phyloP scores from a whole-genome alignment of 768 basidiomycete genomes.

The Pisolithus sp. region DNA sequence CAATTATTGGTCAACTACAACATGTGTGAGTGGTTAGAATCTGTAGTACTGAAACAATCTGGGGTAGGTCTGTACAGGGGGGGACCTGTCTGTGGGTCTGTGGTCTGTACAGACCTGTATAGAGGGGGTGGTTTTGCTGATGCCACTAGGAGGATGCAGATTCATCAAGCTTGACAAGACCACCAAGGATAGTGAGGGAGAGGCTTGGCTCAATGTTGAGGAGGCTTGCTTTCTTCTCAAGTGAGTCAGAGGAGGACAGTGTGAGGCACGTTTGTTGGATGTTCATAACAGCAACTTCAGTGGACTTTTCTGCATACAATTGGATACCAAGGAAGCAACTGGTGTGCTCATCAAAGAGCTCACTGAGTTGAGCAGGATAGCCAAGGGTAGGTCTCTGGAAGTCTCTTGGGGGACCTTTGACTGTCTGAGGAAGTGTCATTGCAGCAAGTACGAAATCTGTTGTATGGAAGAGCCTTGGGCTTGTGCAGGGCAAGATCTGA shows the following conservation, averaged over 20 bases:
- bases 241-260: neutral
- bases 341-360: slow-evolving; percentile 1
- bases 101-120: too few species aligned
- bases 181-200: neutral
- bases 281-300: neutral
- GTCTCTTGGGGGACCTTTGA: too few species aligned
- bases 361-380: neutral
- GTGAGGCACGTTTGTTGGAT: neutral
- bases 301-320: neutral
- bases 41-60: too few species aligned
- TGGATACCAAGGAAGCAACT: neutral
- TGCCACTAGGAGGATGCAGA: neutral
- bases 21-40: too few species aligned
- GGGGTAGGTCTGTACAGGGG: too few species aligned
- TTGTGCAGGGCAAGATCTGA: too few species aligned
- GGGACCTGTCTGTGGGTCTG: too few species aligned
- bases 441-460: too few species aligned
- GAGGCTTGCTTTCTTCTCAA: neutral
- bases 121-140: too few species aligned
- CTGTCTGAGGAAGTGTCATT: too few species aligned
- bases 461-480: too few species aligned
- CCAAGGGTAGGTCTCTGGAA: neutral
- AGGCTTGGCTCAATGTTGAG: neutral
- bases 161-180: neutral
- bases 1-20: too few species aligned